A percentile compares a stretch with the other conserved stretches of the same genome.
Conservation (phyloP, 2,329 filamentous ascomycete genomes). For the Dothideomycetidae sp. region DNA sequence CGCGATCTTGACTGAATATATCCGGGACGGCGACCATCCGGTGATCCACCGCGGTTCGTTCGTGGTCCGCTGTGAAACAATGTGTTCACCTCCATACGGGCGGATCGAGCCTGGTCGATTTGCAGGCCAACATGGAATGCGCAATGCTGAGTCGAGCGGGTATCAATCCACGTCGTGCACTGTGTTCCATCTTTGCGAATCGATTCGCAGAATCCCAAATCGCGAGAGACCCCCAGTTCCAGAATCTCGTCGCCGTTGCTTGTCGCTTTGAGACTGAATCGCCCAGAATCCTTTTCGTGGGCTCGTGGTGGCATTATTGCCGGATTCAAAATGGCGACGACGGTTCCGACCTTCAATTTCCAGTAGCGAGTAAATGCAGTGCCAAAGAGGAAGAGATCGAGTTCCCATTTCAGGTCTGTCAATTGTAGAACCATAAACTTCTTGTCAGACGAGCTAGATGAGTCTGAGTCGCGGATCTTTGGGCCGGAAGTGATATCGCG, state of each 20-base stretch:
- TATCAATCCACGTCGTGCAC: slow-evolving; percentile 78
- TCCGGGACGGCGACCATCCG: neutral
- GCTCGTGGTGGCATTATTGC: slow-evolving; percentile 75
- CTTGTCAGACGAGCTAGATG: slow-evolving; percentile 42
- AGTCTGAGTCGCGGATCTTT: slow-evolving; percentile 30
- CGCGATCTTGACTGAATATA: neutral
- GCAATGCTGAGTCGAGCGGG: slow-evolving; percentile 75
- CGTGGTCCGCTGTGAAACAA: slow-evolving; percentile 34
- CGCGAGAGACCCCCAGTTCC: slow-evolving; percentile 71
- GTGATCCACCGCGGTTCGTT: slow-evolving; percentile 45
- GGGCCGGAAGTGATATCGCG: slow-evolving; percentile 41
- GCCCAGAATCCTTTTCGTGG: slow-evolving; percentile 59
- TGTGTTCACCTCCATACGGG: slow-evolving; percentile 66
- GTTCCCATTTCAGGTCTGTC: slow-evolving; percentile 76
- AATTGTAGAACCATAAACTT: slow-evolving; percentile 91
- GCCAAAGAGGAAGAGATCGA: slow-evolving; percentile 86
- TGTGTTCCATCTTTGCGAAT: slow-evolving; percentile 69
- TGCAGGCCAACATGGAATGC: slow-evolving; percentile 83
- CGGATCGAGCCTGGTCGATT: slow-evolving; percentile 52
- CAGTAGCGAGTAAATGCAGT: slow-evolving; percentile 84
- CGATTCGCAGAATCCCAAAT: slow-evolving; percentile 78
- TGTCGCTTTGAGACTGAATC: slow-evolving; percentile 72
- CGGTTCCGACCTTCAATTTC: slow-evolving; percentile 82
- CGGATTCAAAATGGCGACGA: slow-evolving; percentile 85
- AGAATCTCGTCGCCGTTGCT: slow-evolving; percentile 80